Evolutionary conservation across 371 early-diverging fungal genomes (phyloP).

Genomic region (Apophysomyces ossiformis): DNA sequence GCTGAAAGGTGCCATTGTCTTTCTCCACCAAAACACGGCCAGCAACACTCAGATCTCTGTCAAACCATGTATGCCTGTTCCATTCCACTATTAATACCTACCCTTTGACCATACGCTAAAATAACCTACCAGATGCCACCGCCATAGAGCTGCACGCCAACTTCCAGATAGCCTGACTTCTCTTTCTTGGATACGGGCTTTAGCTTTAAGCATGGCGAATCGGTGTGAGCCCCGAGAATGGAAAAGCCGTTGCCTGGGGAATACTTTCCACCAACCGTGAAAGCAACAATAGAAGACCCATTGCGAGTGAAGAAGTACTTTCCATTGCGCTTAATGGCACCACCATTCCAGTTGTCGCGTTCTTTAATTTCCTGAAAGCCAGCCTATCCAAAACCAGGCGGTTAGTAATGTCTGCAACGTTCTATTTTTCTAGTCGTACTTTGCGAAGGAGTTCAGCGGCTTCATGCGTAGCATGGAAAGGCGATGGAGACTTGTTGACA

Average conservation of each 20-base stretch:
- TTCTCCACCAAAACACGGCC: constrained; percentile 92
- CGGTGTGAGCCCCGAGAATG: constrained; percentile 95
- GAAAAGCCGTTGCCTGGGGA: constrained; percentile 84
- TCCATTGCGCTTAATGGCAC: constrained; percentile 71
- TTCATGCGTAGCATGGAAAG: constrained; percentile 93
- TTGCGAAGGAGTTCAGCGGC: constrained; percentile 64
- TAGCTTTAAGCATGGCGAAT: constrained; percentile 96
- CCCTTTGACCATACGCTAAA: neutral
- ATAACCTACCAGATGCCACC: constrained; percentile 85
- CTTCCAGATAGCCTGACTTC: constrained; percentile 83
- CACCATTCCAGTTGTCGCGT: constrained; percentile 78
- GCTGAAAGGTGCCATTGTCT: constrained; percentile 68
- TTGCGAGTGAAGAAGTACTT: constrained; percentile 97
- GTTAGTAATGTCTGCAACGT: neutral
- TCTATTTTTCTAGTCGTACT: constrained; percentile 10
- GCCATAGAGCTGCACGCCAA: constrained; percentile 92
- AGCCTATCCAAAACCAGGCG: constrained; percentile 26
- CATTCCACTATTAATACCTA: too few relatives aligned
- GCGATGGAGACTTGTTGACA: constrained; percentile 90
- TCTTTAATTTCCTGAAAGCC: constrained; percentile 91
- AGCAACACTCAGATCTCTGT: constrained; percentile 94
- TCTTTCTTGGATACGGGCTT: constrained; percentile 94
- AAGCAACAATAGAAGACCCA: constrained; percentile 88
- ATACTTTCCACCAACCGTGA: constrained; percentile 90
- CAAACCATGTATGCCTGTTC: constrained; percentile 97